A percentile compares a stretch with the other conserved stretches of the same genome.
These are phyloP conservation scores for Penicillium olsonii DNA, from an alignment of 2,329 filamentous ascomycete species.

Conservation along the genomic window DNA sequence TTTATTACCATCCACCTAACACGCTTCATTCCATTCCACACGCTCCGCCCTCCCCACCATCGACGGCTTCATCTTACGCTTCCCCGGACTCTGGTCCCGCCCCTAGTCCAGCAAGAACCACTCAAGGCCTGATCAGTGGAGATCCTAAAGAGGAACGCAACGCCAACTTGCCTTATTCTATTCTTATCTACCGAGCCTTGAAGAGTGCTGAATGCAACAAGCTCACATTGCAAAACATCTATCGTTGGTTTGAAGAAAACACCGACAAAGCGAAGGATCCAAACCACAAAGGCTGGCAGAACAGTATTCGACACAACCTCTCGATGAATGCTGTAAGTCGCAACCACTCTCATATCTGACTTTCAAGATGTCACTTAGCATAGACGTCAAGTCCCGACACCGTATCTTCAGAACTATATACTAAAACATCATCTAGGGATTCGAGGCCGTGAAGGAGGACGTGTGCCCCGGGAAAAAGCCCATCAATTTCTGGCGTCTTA, in stretches of 20 bases:
- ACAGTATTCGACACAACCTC: slow-evolving; percentile 91
- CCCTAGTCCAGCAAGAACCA: slow-evolving; percentile 5
- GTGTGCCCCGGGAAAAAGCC: slow-evolving; percentile 49
- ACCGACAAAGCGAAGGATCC: slow-evolving; percentile 70
- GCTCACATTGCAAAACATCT: slow-evolving; percentile 83
- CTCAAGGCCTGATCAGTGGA: slow-evolving; percentile 8
- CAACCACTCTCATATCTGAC: neutral
- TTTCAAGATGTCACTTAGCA: too few relatives aligned
- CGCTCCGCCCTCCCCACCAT: slow-evolving; percentile 21
- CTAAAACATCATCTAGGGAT: slow-evolving; percentile 30
- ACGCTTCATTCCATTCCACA: slow-evolving; percentile 8
- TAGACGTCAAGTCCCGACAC: too few relatives aligned
- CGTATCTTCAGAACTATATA: neutral
- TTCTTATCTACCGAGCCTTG: slow-evolving; percentile 76
- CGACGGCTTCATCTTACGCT: slow-evolving; percentile 24
- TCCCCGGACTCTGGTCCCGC: slow-evolving; percentile 17
- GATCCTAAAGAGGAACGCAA: slow-evolving; percentile 31
- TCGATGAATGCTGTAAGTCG: slow-evolving; percentile 86
- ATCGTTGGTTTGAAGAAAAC: slow-evolving; percentile 83
- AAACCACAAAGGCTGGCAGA: slow-evolving; percentile 79
- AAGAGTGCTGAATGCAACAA: slow-evolving; percentile 65
- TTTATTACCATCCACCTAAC: slow-evolving; percentile 1
- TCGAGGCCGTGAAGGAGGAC: slow-evolving; percentile 58
- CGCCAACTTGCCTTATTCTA: slow-evolving; percentile 71
- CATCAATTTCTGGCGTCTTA: slow-evolving; percentile 78